Percentiles rank a stretch among this genome's conserved stretches.
phyloP scores from a whole-genome alignment of 129 eudicot genomes.

The Escallonia rubra region DNA sequence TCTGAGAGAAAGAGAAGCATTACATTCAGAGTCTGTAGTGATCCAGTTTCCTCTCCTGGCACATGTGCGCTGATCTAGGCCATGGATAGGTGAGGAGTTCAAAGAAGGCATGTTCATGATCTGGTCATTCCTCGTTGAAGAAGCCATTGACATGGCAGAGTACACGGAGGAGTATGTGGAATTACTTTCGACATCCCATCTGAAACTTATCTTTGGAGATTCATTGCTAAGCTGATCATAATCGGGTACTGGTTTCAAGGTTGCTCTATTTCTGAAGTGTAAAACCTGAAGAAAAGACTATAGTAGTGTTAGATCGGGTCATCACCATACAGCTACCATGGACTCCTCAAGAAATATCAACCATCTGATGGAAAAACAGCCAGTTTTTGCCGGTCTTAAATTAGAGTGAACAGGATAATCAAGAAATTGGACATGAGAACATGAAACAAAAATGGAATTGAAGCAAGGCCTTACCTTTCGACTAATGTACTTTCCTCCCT shows the following conservation, averaged over 20 bases:
- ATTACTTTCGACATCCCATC: slow-evolving; percentile 83
- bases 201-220: slow-evolving; percentile 80
- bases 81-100: slow-evolving; percentile 36
- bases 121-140: slow-evolving; percentile 26
- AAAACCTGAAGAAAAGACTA: slow-evolving; percentile 38
- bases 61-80: slow-evolving; percentile 24
- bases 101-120: slow-evolving; percentile 14
- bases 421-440: too few relatives aligned
- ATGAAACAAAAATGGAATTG: too few relatives aligned
- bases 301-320: too few relatives aligned
- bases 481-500: slow-evolving; percentile 62
- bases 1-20: slow-evolving; percentile 13
- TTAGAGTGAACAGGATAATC: too few relatives aligned
- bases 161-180: slow-evolving; percentile 44
- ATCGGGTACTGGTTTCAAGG: slow-evolving; percentile 36
- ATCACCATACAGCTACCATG: too few relatives aligned
- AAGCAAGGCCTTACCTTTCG: slow-evolving; percentile 50
- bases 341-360: too few relatives aligned
- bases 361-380: too few relatives aligned
- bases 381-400: too few relatives aligned
- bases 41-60: slow-evolving; percentile 64
- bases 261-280: slow-evolving; percentile 49
- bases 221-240: slow-evolving; percentile 51
- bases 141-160: slow-evolving; percentile 46
- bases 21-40: slow-evolving; percentile 89